Evolutionary conservation across 2,329 filamentous ascomycete genomes (phyloP).

Genomic region (Phaeoacremonium minimum): DNA sequence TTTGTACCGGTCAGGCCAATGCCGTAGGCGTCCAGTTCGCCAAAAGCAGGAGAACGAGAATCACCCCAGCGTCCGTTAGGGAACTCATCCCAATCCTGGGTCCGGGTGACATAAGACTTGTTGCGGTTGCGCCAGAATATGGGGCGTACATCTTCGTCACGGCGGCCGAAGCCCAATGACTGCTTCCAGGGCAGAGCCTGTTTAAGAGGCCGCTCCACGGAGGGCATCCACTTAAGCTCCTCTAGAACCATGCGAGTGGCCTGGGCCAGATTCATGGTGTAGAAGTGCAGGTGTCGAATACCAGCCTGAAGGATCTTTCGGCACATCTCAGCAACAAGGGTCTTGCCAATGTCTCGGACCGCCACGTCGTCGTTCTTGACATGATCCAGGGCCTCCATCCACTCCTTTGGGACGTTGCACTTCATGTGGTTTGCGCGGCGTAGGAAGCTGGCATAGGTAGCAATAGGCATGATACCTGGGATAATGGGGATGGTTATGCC

Average conservation of each 20-base stretch:
- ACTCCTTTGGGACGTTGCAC: constrained; percentile 74
- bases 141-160: constrained; percentile 91
- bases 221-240: constrained; percentile 78
- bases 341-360: constrained; percentile 85
- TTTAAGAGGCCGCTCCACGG: constrained; percentile 71
- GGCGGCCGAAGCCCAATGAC: constrained; percentile 81
- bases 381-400: constrained; percentile 79
- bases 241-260: constrained; percentile 92
- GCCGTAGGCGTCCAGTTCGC: constrained; percentile 90
- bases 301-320: constrained; percentile 77
- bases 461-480: constrained; percentile 91
- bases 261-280: constrained; percentile 98
- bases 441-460: constrained; percentile 90
- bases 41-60: constrained; percentile 91
- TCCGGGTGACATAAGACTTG: constrained; percentile 90
- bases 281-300: constrained; percentile 90
- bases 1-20: constrained; percentile 93
- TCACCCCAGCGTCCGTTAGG: constrained; percentile 99
- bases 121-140: constrained; percentile 99
- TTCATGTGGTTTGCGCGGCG: constrained; percentile 89
- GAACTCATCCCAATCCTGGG: constrained; percentile 98
- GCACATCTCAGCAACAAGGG: constrained; percentile 85
- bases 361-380: constrained; percentile 96
- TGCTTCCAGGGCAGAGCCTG: constrained; percentile 96
- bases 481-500: constrained; percentile 72